Percentiles rank a stretch among this genome's conserved stretches.
Evolutionary conservation across 495 filamentous ascomycete species (phyloP).

Genomic region (Xylaria nigripes): DNA sequence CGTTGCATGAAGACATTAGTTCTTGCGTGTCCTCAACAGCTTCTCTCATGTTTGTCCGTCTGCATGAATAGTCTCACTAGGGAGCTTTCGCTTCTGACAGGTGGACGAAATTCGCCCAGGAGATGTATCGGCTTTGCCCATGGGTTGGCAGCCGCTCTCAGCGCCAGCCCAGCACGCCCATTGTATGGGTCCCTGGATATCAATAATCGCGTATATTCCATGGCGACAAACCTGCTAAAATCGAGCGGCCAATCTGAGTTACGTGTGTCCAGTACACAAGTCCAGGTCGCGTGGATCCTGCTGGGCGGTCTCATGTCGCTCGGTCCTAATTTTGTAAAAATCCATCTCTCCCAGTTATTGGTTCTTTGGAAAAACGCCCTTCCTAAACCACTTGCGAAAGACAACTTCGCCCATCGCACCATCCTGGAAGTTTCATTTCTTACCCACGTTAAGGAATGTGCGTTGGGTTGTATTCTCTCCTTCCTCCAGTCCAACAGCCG

Average conservation of each 20-base stretch:
- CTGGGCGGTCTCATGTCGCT: constrained; percentile 95
- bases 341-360: constrained; percentile 89
- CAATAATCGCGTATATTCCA: constrained; percentile 80
- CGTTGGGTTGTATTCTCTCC: constrained; percentile 78
- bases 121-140: constrained; percentile 89
- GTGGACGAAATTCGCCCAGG: constrained; percentile 69
- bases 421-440: constrained; percentile 85
- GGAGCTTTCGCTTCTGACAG: constrained; percentile 69
- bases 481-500: constrained; percentile 94
- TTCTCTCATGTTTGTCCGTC: constrained; percentile 84
- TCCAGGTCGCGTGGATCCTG: constrained; percentile 96
- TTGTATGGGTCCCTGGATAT: constrained; percentile 94
- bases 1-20: constrained; percentile 80
- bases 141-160: constrained; percentile 84
- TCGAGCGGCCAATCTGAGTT: constrained; percentile 87
- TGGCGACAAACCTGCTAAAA: constrained; percentile 88
- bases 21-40: constrained; percentile 81
- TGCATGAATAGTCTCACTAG: constrained; percentile 93
- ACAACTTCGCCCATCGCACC: constrained; percentile 73
- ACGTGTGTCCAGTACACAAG: constrained; percentile 83
- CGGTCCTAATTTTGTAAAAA: constrained; percentile 97
- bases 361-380: constrained; percentile 97
- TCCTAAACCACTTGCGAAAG: constrained; percentile 85
- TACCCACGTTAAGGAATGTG: constrained; percentile 91
- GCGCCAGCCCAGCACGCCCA: constrained; percentile 78